Evolutionary conservation across 75 land plant species (phyloP), one percentile per base, ranked within the genome.

Genomic region (Cunninghamia lanceolata): DNA sequence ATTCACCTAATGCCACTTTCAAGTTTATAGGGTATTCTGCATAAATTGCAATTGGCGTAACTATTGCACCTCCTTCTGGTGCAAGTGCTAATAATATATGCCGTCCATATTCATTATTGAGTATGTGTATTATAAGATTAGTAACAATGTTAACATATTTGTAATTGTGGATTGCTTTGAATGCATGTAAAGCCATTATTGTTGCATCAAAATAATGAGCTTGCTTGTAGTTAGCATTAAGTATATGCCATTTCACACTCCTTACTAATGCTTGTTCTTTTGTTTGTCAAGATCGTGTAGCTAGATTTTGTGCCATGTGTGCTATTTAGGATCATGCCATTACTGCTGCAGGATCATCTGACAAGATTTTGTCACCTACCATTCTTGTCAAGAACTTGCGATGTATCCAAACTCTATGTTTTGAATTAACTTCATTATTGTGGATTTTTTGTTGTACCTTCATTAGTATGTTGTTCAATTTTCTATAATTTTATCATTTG

Each of bases 341-440:
- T 38, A 89, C 85, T 87, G 96, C 94, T 73, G 85, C 94, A 38
- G 86, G 88, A 53, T 87, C 96, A 83, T 87, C 91, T 52, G 95
- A 96, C 85, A 93, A 91, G 83, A 88, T 90, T 25, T 73, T 96
- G 36, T 91, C 96, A 13, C 98, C 98, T 10, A 86, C 86, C 3
- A 88, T 90, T 85, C 88, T 96, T 53, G 98, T 90, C 40, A 91
- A 80, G 79, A 91, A 91, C 92, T 94, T 91, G 70, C 85, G 84
- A 88, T 78, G 92, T 91, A 88, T 92, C 90, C 89, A 81, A n/a
- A 15, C 75, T 45, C n/a, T 84, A 63, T 59, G 66, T 43, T 35
- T 79, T 47, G 47, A 30, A 4, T 6, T 42, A 38, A 34, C 45
- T 53, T 85, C 1, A 14, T n/a, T 76, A 17, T 83, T 47, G 21